phyloP scores from a whole-genome alignment of 805 yeast species.

The Blastobotrys peoriensis region DNA sequence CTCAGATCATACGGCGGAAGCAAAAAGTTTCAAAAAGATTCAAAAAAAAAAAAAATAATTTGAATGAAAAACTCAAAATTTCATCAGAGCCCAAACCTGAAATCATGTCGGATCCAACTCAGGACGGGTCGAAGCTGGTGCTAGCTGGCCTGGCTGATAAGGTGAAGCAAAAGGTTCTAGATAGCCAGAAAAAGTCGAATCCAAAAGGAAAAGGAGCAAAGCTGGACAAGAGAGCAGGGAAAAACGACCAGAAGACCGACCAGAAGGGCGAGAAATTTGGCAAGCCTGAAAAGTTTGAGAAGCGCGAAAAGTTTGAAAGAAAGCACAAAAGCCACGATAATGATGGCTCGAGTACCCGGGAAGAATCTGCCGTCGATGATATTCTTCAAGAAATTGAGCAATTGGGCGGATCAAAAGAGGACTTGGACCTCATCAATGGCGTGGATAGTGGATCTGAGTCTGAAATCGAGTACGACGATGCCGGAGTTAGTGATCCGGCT shows the following conservation, averaged over 20 bases:
- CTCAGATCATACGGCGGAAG: neutral
- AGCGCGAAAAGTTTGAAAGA: too few relatives aligned
- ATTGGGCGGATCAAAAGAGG: conserved; percentile 84
- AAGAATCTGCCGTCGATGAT: conserved; percentile 4
- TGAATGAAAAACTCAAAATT: too few relatives aligned
- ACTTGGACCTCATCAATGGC: conserved; percentile 56
- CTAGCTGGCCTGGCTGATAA: conserved; percentile 14
- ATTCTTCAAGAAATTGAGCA: conserved; percentile 13
- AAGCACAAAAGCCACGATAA: too few relatives aligned
- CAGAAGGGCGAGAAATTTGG: conserved; percentile 11
- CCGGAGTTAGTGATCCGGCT: conserved; percentile 18
- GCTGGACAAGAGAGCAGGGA: conserved; percentile 5
- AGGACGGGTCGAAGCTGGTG: conserved; percentile 1
- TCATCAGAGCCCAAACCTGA: too few relatives aligned
- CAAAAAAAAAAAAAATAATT: too few relatives aligned
- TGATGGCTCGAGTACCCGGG: too few relatives aligned
- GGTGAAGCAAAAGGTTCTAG: conserved; percentile 13
- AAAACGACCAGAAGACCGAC: conserved; percentile 4
- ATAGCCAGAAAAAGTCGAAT: conserved; percentile 9
- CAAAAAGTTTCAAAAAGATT: neutral
- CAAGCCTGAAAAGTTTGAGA: too few relatives aligned
- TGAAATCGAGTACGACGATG: conserved; percentile 23
- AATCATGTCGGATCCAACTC: conserved; percentile 1
- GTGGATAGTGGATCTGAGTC: conserved; percentile 32
- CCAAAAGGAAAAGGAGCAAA: conserved; percentile 8